A percentile compares a stretch with the other conserved stretches of the same genome.
Evolutionary conservation across 179 eudicot species (phyloP).

Genomic region (Carnegiea gigantea): DNA sequence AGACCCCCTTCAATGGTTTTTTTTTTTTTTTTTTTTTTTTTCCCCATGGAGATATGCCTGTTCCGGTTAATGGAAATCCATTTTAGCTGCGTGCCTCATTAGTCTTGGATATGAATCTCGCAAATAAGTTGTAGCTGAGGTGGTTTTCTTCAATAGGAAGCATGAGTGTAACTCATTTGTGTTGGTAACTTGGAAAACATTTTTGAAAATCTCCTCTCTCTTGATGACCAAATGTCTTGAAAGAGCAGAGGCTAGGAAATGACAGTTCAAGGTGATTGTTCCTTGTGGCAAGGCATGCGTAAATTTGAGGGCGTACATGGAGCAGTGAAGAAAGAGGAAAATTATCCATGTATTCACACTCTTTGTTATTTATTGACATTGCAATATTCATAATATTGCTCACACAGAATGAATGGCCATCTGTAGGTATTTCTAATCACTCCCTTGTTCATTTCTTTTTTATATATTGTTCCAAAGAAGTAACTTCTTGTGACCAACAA

Average conservation of each 20-base stretch:
- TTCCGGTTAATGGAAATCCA: background rate
- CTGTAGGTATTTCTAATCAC: constrained; percentile 21
- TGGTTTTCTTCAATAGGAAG: background rate
- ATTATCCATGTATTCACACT: background rate
- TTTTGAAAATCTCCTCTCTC: background rate
- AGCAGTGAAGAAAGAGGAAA: background rate
- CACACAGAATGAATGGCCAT: constrained; percentile 32
- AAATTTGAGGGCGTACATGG: background rate
- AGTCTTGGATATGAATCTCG: background rate
- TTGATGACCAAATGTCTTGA: background rate
- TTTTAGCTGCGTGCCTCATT: background rate
- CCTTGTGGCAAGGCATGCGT: too few species aligned
- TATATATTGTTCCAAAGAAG: constrained; percentile 23
- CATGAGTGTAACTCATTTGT: background rate
- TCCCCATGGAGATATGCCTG: background rate
- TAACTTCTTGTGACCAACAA: constrained; percentile 31
- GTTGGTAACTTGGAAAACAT: background rate
- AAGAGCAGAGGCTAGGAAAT: background rate
- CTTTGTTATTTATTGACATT: constrained; percentile 6
- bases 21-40: too few species aligned
- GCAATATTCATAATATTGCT: constrained; percentile 8
- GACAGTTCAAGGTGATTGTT: background rate
- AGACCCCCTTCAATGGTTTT: background rate
- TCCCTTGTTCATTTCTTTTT: constrained; percentile 31
- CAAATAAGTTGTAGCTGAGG: background rate